Evolutionary conservation across 2,329 filamentous ascomycete genomes (phyloP), one percentile per base, ranked within the genome.

Genomic region (Cercospora citrullina): DNA sequence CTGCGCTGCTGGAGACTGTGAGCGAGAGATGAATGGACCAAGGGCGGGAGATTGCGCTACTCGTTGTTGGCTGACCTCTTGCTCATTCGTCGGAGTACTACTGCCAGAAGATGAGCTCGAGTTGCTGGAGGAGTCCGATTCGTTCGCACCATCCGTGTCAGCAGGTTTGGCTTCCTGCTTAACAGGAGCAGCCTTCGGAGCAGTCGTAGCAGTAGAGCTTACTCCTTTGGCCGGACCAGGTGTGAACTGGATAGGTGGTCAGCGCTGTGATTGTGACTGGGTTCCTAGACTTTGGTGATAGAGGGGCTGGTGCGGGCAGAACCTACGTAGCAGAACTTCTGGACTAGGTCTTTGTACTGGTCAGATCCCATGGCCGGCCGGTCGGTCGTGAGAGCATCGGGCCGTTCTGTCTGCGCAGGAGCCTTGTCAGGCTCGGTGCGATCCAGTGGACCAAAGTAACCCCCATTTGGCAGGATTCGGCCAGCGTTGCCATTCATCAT

Each of bases 281-380:
- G 64, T 61, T 67, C 28, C 63, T 68, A 76, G 64, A 72, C 74
- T 68, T 72, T 69, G 60, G 74, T 55, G 63, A 69, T 51, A 71
- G 73, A 71, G 73, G 77, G 77, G 76, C 75, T 76, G 31, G 66
- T 72, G 68, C 71, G 75, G 70, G 73, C 73, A 71, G 86, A 86
- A 96, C 94, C 89, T 94, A 97, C 94, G 88, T 98, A 99, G 87
- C 95, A 99, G 86, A 97, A 99, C 85, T 96, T 97, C 85, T 96
- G 94, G 80, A 99, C 91, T 72, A 99, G 87, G 82, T 99, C 95
- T 82, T 96, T 92, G 80, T 99, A 98, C 68, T 94, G 94, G 69
- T 92, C 89, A 72, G 93, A 96, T 69, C 94, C 88, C 72, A 97
- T 90, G 76, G 87, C 85, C 55, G 89, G 89, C 76, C 90, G 88